Evolutionary conservation across 495 filamentous ascomycete species (phyloP).

Genomic region (Tuber borchii): DNA sequence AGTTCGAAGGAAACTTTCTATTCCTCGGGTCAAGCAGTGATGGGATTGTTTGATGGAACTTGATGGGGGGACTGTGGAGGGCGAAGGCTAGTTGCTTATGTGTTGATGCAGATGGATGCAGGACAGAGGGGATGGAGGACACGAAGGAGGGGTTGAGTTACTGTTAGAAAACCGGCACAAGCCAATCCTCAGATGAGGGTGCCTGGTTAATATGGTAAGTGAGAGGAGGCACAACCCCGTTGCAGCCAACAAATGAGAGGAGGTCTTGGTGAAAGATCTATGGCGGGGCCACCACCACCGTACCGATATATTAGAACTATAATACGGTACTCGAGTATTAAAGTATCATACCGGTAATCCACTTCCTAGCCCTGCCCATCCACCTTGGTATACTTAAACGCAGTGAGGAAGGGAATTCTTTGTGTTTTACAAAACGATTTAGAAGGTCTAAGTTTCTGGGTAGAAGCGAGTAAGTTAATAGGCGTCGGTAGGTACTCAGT

Average conservation of each 20-base stretch:
- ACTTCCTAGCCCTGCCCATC: background rate
- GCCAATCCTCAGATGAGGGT: background rate
- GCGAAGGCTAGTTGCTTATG: conserved; percentile 11
- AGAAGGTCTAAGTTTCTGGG: background rate
- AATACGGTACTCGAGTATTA: too few relatives aligned
- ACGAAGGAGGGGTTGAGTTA: background rate
- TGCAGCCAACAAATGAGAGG: background rate
- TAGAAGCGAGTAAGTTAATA: background rate
- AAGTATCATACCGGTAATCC: background rate
- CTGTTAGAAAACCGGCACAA: background rate
- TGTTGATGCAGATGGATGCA: conserved; percentile 4
- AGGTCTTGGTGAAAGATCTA: background rate
- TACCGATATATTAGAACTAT: too few relatives aligned
- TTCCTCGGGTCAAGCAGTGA: conserved; percentile 8
- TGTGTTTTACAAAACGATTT: background rate
- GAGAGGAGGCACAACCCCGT: background rate
- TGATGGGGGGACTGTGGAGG: conserved; percentile 11
- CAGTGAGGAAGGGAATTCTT: background rate
- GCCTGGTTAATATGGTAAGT: background rate
- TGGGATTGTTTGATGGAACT: conserved; percentile 23
- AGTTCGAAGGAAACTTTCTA: conserved; percentile 5
- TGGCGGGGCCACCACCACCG: background rate
- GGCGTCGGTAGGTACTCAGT: background rate
- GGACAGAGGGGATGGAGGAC: conserved; percentile 16
- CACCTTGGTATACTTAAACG: background rate